These are phyloP conservation scores for Aspergillus neoniger DNA, from an alignment of 2,329 filamentous ascomycete genomes.

Conservation along the genomic window DNA sequence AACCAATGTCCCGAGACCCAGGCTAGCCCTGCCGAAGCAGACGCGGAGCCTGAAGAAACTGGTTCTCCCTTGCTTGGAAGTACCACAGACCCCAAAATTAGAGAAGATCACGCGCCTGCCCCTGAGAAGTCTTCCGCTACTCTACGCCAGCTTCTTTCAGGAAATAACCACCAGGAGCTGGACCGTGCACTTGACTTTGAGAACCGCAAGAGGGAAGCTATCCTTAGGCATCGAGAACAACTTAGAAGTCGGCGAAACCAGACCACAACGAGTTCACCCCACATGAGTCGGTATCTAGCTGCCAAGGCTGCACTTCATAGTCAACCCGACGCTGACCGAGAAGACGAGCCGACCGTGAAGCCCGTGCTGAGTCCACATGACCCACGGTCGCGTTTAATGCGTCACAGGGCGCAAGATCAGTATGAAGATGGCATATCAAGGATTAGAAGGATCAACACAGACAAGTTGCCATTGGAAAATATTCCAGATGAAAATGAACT, in stretches of 20 bases:
- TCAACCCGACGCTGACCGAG: not conserved
- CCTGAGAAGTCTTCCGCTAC: slow-evolving; percentile 28
- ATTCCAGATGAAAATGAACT: slow-evolving; percentile 28
- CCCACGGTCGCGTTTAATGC: slow-evolving; percentile 36
- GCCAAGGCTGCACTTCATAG: slow-evolving; percentile 28
- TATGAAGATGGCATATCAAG: not conserved
- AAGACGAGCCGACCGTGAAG: not conserved
- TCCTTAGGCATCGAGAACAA: slow-evolving; percentile 28
- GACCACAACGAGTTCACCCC: slow-evolving; percentile 24
- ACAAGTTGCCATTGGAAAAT: slow-evolving; percentile 33
- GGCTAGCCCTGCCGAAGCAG: too few species aligned
- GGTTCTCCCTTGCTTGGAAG: not conserved
- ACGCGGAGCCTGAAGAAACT: not conserved
- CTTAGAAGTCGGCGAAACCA: slow-evolving; percentile 11
- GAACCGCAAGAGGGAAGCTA: slow-evolving; percentile 38
- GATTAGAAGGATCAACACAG: slow-evolving; percentile 20
- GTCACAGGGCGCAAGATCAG: slow-evolving; percentile 13
- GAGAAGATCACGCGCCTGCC: slow-evolving; percentile 20
- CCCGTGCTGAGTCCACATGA: slow-evolving; percentile 26
- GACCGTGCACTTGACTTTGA: slow-evolving; percentile 43
- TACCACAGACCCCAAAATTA: not conserved
- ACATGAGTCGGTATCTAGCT: slow-evolving; percentile 35
- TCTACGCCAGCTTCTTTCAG: slow-evolving; percentile 21
- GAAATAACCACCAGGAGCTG: slow-evolving; percentile 21
- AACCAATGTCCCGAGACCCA: not conserved